These are phyloP conservation scores for Schizothecium vesticola DNA, from an alignment of 495 filamentous ascomycete species.

Conservation along the genomic window DNA sequence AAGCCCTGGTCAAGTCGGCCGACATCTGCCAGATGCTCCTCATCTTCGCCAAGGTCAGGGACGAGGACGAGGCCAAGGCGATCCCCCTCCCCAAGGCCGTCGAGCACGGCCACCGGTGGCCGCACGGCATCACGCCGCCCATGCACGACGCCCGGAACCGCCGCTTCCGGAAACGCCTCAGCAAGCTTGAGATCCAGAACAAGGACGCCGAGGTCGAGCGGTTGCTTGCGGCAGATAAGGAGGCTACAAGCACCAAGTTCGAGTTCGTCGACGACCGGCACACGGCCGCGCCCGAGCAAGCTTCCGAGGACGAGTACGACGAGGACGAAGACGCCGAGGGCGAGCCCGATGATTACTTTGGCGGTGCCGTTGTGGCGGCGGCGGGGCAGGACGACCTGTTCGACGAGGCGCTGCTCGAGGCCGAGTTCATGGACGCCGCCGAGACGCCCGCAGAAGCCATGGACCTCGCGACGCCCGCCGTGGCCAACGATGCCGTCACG, in stretches of 20 bases:
- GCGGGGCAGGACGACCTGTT: conserved; percentile 20
- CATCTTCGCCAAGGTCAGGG: conserved; percentile 63
- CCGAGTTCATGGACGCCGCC: conserved; percentile 26
- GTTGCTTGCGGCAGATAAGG: conserved; percentile 64
- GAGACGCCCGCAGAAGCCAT: conserved; percentile 27
- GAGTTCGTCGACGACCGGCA: conserved; percentile 62
- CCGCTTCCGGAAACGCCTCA: conserved; percentile 78
- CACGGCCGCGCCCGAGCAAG: conserved; percentile 42
- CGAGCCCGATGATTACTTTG: conserved; percentile 47
- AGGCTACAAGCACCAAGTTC: conserved; percentile 49
- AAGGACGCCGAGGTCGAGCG: conserved; percentile 79
- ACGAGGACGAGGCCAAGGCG: conserved; percentile 68
- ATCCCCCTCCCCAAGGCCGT: conserved; percentile 61
- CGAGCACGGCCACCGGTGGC: conserved; percentile 64
- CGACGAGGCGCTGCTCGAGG: conserved; percentile 39
- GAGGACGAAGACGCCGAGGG: conserved; percentile 56
- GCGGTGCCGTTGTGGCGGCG: conserved; percentile 39
- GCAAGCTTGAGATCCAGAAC: conserved; percentile 78
- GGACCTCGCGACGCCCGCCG: conserved; percentile 28
- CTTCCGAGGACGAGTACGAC: conserved; percentile 50
- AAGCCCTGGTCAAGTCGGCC: conserved; percentile 84
- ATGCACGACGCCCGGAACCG: conserved; percentile 81
- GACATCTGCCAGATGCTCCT: conserved; percentile 96
- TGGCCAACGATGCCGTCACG: conserved; percentile 33
- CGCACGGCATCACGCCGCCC: conserved; percentile 88